Conservation (phyloP, 2,329 filamentous ascomycete species). For the Coniochaeta ligniaria region DNA sequence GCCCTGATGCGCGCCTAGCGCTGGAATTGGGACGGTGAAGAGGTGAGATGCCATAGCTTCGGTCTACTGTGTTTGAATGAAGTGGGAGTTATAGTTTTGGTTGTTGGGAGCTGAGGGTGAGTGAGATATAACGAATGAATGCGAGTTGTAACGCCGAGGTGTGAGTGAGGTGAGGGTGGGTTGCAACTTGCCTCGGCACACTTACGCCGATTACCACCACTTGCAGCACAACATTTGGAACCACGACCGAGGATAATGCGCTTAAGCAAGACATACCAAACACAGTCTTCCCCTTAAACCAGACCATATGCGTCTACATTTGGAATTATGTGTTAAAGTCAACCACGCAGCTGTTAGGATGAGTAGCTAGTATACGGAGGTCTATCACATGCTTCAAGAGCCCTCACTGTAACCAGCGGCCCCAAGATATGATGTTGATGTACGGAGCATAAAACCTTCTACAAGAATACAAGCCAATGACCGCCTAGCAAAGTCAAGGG, state of each 20-base stretch:
- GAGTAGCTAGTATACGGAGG: not conserved
- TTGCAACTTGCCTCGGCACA: not conserved
- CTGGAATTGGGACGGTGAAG: conserved; percentile 53
- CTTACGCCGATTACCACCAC: not conserved
- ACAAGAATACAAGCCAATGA: not conserved
- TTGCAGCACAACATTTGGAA: not conserved
- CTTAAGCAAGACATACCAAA: not conserved
- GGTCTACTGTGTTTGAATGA: not conserved
- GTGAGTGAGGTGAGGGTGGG: not conserved
- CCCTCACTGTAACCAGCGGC: not conserved
- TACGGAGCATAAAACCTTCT: not conserved
- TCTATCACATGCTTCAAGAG: not conserved
- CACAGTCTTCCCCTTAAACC: not conserved
- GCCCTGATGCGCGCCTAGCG: conserved; percentile 34
- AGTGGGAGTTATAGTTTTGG: not conserved
- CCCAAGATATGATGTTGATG: not conserved
- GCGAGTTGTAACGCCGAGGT: not conserved
- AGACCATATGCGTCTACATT: not conserved
- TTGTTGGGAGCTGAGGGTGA: not conserved
- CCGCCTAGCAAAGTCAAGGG: not conserved
- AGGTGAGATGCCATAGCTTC: conserved; percentile 23
- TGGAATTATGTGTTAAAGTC: not conserved
- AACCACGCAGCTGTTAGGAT: not conserved
- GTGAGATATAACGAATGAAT: not conserved
- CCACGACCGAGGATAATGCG: not conserved